Percentiles rank a stretch among this genome's conserved stretches.
phyloP scores from a whole-genome alignment of 768 basidiomycete genomes.

The Austroboletus eburneus region DNA sequence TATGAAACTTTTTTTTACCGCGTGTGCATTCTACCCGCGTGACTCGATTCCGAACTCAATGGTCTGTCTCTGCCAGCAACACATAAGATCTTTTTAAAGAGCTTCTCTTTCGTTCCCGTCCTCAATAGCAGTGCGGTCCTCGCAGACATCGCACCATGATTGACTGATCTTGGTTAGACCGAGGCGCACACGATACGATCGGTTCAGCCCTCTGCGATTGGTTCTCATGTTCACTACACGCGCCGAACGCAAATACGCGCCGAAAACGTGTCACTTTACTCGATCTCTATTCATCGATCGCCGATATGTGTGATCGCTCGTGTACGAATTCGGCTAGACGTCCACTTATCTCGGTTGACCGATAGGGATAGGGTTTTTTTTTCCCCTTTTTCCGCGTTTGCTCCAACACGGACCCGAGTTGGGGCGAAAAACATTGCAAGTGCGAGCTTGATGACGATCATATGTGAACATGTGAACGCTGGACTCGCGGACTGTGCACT shows the following conservation, averaged over 20 bases:
- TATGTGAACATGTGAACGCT: too few relatives aligned
- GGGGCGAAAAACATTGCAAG: neutral
- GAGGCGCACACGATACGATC: too few relatives aligned
- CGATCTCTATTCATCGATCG: neutral
- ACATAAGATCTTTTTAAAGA: neutral
- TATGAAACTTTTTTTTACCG: too few relatives aligned
- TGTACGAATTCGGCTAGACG: too few relatives aligned
- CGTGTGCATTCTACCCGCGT: too few relatives aligned
- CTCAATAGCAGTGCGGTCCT: too few relatives aligned
- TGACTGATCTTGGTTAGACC: neutral
- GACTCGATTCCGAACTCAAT: too few relatives aligned
- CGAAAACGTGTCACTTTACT: neutral
- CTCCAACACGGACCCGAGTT: neutral
- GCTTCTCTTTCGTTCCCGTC: neutral
- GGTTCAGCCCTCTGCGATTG: neutral
- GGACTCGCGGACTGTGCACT: too few relatives aligned
- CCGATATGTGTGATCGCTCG: neutral
- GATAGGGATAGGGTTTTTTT: neutral
- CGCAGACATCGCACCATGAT: too few relatives aligned
- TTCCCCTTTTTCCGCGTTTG: too few relatives aligned
- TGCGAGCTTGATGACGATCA: slow-evolving; percentile 2
- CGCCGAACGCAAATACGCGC: too few relatives aligned
- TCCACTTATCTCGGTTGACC: neutral
- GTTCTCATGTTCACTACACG: too few relatives aligned
- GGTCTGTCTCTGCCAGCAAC: neutral